A percentile compares a stretch with the other conserved stretches of the same genome.
These are phyloP conservation scores for Globisporangium lucens DNA, from an alignment of 352 stramenopile genomes.

Conservation along the genomic window DNA sequence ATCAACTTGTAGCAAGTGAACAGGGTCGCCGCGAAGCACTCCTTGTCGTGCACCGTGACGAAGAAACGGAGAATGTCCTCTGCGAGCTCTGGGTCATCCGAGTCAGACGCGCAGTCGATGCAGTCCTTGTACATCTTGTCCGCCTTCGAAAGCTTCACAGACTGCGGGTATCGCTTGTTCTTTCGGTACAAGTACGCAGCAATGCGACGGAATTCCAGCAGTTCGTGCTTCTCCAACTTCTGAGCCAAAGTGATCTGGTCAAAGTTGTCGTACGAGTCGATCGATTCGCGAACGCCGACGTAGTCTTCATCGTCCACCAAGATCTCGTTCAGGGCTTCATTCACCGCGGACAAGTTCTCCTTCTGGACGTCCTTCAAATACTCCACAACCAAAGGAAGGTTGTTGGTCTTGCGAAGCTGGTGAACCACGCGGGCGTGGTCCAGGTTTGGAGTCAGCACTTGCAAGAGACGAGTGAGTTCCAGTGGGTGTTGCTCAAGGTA, in stretches of 20 bases:
- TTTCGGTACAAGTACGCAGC: conserved; percentile 99
- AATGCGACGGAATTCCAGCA: conserved; percentile 99
- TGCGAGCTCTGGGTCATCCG: conserved; percentile 93
- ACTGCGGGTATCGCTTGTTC: conserved; percentile 98
- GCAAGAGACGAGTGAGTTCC: conserved; percentile 95
- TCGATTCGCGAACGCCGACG: conserved; percentile 94
- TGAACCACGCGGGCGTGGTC: conserved; percentile 99
- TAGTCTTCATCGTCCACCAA: conserved; percentile 98
- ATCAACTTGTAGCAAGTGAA: conserved; percentile 99
- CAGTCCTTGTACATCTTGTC: conserved; percentile 99
- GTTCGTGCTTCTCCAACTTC: conserved; percentile 98
- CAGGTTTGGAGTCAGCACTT: conserved; percentile 97
- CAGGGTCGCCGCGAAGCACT: conserved; percentile 98
- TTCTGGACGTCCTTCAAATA: conserved; percentile 99
- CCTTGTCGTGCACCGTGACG: conserved; percentile 98
- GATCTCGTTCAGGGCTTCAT: conserved; percentile 98
- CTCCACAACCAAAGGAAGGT: conserved; percentile 95
- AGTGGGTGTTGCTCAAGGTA: conserved; percentile 98
- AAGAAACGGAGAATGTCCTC: conserved; percentile 99
- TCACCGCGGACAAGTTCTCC: conserved; percentile 97
- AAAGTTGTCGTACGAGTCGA: conserved; percentile 99
- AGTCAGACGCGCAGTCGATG: conserved; percentile 98
- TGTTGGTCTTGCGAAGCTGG: conserved; percentile 96
- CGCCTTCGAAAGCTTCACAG: conserved; percentile 98
- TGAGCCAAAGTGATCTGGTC: conserved; percentile 98